These are phyloP conservation scores for Simmondsia chinensis DNA, from an alignment of 148 eudicot species.

Conservation along the genomic window DNA sequence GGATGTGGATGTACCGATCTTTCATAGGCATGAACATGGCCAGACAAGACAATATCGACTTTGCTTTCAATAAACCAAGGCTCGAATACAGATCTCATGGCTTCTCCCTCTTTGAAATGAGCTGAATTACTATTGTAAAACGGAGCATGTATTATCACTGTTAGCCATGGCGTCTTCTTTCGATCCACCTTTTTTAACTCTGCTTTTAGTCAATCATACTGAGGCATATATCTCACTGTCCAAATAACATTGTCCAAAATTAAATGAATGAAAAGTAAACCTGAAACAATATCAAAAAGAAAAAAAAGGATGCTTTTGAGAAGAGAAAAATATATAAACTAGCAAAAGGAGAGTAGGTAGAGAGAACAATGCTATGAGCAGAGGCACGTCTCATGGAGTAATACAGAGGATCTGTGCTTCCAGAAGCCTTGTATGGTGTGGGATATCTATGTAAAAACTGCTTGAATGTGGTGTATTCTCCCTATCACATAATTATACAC, in stretches of 20 bases:
- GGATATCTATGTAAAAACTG: constrained; percentile 17
- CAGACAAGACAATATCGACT: constrained; percentile 28
- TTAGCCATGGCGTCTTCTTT: constrained; percentile 29
- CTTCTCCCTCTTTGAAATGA: constrained; percentile 37
- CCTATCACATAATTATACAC: too few relatives aligned
- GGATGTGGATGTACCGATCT: constrained; percentile 14
- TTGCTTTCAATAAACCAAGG: constrained; percentile 23
- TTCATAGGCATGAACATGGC: constrained; percentile 29
- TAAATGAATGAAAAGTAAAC: background rate
- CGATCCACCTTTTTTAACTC: constrained; percentile 25
- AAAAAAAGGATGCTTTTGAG: background rate
- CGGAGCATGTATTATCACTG: constrained; percentile 22
- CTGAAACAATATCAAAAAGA: background rate
- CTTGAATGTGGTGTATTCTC: constrained; percentile 21
- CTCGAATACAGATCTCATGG: constrained; percentile 27
- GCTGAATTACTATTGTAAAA: constrained; percentile 19
- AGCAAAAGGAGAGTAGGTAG: constrained; percentile 30
- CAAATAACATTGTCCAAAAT: too few relatives aligned
- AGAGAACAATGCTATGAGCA: constrained; percentile 41
- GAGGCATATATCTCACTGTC: constrained; percentile 23
- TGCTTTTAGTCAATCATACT: constrained; percentile 15
- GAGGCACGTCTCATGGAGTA: constrained; percentile 60
- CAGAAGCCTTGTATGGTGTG: constrained; percentile 15
- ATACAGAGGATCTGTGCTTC: constrained; percentile 58
- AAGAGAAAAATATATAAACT: too few relatives aligned